phyloP scores from a whole-genome alignment of 192 early-diverging fungal species.

The Powellomyces hirtus region DNA sequence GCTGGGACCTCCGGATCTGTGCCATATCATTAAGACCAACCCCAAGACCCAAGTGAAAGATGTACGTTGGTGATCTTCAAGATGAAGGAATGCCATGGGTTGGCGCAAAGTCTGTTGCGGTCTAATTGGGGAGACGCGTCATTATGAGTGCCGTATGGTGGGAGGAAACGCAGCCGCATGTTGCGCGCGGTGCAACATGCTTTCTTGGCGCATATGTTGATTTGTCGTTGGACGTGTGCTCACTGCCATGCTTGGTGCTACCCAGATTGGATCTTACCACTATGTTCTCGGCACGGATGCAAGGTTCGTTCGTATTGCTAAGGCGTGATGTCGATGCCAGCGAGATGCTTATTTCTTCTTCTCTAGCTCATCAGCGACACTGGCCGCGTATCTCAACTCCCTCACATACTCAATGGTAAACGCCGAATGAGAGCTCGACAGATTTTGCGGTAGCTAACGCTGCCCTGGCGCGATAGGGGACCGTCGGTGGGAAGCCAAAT shows the following conservation, averaged over 20 bases:
- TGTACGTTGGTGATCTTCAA: constrained; percentile 48
- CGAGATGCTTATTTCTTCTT: neutral
- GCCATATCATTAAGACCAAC: constrained; percentile 93
- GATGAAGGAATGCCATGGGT: too few relatives aligned
- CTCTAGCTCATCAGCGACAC: constrained; percentile 86
- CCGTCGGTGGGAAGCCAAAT: constrained; percentile 52
- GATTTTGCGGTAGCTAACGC: too few relatives aligned
- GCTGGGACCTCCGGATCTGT: constrained; percentile 95
- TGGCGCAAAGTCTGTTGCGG: too few relatives aligned
- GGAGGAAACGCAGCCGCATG: too few relatives aligned
- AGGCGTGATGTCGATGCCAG: neutral
- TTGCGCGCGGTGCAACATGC: too few relatives aligned
- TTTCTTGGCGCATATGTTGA: too few relatives aligned
- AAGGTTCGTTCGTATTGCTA: constrained; percentile 20
- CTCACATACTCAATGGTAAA: constrained; percentile 83
- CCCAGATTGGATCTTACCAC: constrained; percentile 74
- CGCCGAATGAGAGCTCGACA: too few relatives aligned
- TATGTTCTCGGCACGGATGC: constrained; percentile 59
- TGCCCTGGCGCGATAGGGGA: constrained; percentile 57
- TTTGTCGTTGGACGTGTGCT: too few relatives aligned
- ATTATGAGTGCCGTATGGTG: too few relatives aligned
- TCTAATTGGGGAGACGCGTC: too few relatives aligned
- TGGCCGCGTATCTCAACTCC: constrained; percentile 98
- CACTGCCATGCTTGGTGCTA: too few relatives aligned
- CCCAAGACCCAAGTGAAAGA: constrained; percentile 75